A percentile compares a stretch with the other conserved stretches of the same genome.
phyloP scores from a whole-genome alignment of 345 rosid species.

The Syzygium aqueum region DNA sequence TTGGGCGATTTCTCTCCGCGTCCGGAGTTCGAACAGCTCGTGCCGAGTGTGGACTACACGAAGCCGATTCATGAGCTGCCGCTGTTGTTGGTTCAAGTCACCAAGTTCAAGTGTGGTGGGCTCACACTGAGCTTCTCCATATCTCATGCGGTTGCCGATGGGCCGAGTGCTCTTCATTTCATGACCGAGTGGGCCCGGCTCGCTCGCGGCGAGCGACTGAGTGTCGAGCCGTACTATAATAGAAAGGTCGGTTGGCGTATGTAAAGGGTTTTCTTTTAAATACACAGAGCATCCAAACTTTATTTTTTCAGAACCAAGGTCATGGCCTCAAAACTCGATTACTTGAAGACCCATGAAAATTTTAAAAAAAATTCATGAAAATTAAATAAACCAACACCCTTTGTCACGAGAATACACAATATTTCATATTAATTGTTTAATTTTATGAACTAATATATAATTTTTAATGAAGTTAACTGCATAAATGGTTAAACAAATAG shows the following conservation, averaged over 20 bases:
- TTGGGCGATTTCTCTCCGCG: constrained; percentile 27
- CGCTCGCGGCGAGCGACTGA: constrained; percentile 25
- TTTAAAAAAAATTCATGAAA: not conserved
- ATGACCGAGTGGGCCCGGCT: constrained; percentile 45
- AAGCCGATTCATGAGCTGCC: constrained; percentile 35
- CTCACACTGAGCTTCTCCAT: constrained; percentile 27
- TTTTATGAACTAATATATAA: too few species aligned
- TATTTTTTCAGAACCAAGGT: not conserved
- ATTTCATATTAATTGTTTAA: too few species aligned
- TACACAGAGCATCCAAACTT: not conserved
- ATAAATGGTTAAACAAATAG: too few species aligned
- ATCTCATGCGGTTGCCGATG: constrained; percentile 55
- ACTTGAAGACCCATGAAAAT: not conserved
- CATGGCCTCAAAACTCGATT: not conserved
- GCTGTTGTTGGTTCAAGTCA: constrained; percentile 34
- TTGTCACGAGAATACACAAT: not conserved
- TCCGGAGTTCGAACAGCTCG: constrained; percentile 19
- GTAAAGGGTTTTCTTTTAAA: not conserved
- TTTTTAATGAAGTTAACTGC: too few species aligned
- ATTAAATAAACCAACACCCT: not conserved
- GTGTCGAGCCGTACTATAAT: constrained; percentile 24
- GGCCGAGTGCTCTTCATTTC: constrained; percentile 47
- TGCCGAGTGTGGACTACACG: constrained; percentile 35
- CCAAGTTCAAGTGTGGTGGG: constrained; percentile 48
- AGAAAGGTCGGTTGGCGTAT: constrained; percentile 8